These are phyloP conservation scores for Panaeolus cyanescens DNA, from an alignment of 768 basidiomycete species.

Conservation along the genomic window DNA sequence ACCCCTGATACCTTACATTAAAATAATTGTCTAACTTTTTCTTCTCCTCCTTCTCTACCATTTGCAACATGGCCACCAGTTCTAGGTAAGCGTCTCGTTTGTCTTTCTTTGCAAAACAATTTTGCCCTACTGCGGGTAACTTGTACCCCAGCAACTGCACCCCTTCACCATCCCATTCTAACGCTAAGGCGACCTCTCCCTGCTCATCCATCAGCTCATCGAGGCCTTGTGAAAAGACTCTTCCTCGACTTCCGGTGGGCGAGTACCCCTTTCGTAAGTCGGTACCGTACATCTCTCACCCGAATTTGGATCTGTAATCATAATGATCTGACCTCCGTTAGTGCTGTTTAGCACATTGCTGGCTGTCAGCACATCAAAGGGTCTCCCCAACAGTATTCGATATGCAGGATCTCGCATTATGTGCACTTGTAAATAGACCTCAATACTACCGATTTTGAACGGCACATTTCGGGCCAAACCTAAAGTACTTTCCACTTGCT, in stretches of 20 bases:
- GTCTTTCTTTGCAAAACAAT: slow-evolving; percentile 1
- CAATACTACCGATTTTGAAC: slow-evolving; percentile 15
- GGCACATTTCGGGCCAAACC: slow-evolving; percentile 15
- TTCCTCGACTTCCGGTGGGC: background rate
- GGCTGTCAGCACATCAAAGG: slow-evolving; percentile 18
- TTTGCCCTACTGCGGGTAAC: background rate
- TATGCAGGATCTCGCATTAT: slow-evolving; percentile 24
- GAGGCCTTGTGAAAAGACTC: slow-evolving; percentile 4
- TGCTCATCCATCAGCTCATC: no score
- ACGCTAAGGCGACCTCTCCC: slow-evolving; percentile 12
- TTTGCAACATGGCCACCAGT: background rate
- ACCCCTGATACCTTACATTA: background rate
- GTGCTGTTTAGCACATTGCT: slow-evolving; percentile 10
- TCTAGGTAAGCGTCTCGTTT: slow-evolving; percentile 7
- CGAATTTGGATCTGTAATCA: slow-evolving; percentile 22
- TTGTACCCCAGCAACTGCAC: slow-evolving; percentile 1
- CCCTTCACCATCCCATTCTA: slow-evolving; percentile 8
- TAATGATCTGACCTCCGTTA: slow-evolving; percentile 15
- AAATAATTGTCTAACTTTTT: slow-evolving; percentile 4
- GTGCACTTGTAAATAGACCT: slow-evolving; percentile 26
- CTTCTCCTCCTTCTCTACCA: slow-evolving; percentile 4
- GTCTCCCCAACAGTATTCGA: slow-evolving; percentile 22
- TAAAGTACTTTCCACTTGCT: slow-evolving; percentile 14
- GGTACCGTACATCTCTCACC: slow-evolving; percentile 10
- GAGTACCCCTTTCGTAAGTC: slow-evolving; percentile 11